Conservation (phyloP, 306 rosid species). For the Senna siamea region DNA sequence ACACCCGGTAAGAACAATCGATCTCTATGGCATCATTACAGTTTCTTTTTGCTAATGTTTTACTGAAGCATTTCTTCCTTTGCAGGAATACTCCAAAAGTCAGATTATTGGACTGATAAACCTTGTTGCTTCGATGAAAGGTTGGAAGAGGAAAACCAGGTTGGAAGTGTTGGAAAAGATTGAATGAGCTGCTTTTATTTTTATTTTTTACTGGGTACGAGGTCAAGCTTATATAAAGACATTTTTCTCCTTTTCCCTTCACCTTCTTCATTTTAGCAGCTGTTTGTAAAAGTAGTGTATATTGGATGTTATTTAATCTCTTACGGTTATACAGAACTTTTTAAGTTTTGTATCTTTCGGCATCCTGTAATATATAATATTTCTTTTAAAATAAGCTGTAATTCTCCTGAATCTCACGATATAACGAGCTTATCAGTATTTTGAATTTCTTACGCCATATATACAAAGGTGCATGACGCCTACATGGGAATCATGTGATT, state of each 20-base stretch:
- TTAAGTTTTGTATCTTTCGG: constrained; percentile 44
- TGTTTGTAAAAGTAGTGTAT: constrained; percentile 50
- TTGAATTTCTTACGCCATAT: not conserved
- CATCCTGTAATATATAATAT: constrained; percentile 48
- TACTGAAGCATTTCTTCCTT: constrained; percentile 32
- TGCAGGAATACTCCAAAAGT: constrained; percentile 88
- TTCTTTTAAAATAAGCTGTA: constrained; percentile 47
- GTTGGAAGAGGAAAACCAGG: constrained; percentile 98
- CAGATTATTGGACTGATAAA: constrained; percentile 87
- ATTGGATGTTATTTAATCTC: constrained; percentile 45
- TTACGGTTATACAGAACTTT: constrained; percentile 35
- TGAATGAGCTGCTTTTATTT: constrained; percentile 57
- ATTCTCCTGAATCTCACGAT: constrained; percentile 43
- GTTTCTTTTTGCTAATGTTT: constrained; percentile 26
- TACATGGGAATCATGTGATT: not conserved
- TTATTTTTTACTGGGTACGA: constrained; percentile 16
- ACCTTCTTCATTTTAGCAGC: constrained; percentile 35
- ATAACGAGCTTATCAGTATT: constrained; percentile 29
- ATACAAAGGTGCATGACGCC: not conserved
- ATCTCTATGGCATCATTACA: constrained; percentile 20
- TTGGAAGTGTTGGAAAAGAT: constrained; percentile 90
- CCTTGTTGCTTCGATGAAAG: constrained; percentile 95
- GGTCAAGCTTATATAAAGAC: constrained; percentile 34
- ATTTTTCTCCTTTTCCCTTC: constrained; percentile 23
- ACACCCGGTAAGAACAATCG: constrained; percentile 71